A percentile compares a stretch with the other conserved stretches of the same genome.
These are phyloP conservation scores for Glebionis coronaria DNA, from an alignment of 129 eudicot species.

Conservation along the genomic window DNA sequence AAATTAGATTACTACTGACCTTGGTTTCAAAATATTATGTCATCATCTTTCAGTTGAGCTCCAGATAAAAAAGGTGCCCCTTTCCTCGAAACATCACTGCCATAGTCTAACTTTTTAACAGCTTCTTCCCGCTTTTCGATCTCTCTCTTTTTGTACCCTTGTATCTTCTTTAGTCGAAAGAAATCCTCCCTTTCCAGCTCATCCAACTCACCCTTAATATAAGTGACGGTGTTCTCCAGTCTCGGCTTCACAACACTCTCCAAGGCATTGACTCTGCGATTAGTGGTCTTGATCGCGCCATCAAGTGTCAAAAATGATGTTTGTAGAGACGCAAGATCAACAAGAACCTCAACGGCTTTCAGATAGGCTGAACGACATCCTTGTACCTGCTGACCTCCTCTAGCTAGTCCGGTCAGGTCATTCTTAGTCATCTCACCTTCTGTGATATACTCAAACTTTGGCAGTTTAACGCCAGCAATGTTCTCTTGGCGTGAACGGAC, in stretches of 20 bases:
- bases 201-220: slow-evolving; percentile 82
- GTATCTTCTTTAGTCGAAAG: slow-evolving; percentile 79
- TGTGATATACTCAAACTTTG: slow-evolving; percentile 61
- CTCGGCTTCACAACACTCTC: slow-evolving; percentile 86
- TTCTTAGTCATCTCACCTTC: slow-evolving; percentile 65
- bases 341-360: slow-evolving; percentile 72
- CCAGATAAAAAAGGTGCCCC: slow-evolving; percentile 40
- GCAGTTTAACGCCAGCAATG: slow-evolving; percentile 82
- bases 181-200: slow-evolving; percentile 92
- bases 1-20: slow-evolving; percentile 31
- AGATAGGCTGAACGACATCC: slow-evolving; percentile 64
- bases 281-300: slow-evolving; percentile 85
- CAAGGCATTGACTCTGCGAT: slow-evolving; percentile 82
- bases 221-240: slow-evolving; percentile 68
- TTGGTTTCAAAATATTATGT: slow-evolving; percentile 51
- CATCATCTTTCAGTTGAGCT: slow-evolving; percentile 48
- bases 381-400: slow-evolving; percentile 84
- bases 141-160: slow-evolving; percentile 81
- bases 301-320: slow-evolving; percentile 88
- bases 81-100: slow-evolving; percentile 44
- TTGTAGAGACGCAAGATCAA: slow-evolving; percentile 80
- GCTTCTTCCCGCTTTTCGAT: slow-evolving; percentile 54
- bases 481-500: slow-evolving; percentile 73
- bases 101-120: slow-evolving; percentile 41
- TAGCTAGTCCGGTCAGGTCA: slow-evolving; percentile 68